Evolutionary conservation across 2,329 filamentous ascomycete genomes (phyloP), one percentile per base, ranked within the genome.

Genomic region (Aciculosporium take): DNA sequence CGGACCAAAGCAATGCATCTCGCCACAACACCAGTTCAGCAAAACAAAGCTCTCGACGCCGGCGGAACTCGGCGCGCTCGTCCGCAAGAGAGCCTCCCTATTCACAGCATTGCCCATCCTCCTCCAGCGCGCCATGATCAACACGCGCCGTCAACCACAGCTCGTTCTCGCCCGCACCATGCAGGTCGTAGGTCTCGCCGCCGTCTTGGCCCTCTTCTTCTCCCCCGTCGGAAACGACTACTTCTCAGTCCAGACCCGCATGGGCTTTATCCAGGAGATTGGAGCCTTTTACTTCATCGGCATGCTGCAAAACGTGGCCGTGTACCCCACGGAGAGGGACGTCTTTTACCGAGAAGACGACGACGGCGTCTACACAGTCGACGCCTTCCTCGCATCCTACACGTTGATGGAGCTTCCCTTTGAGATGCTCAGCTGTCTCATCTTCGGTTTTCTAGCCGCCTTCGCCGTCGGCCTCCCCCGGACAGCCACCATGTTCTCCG

Each of bases 291-390:
- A 83, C 57, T 83, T 83, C 49, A 74, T 84, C 2, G 82, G 82
- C 23, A 85, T 87, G 81, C 67, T 87, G 10, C 81, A 87, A 56
- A 86, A 86, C 51, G 78, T 86, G 4, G 79, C 81, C 3, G 69
- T 84, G 7, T 86, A 86, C 52, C 82, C 82, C 0, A 64, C 64
- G 31, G 82, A 86, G 53, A 69, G 80, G 4, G 80, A 84, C 43
- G 81, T 86, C 0, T 87, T 86, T 56, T 84, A 86, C 53, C 72
- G 79, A 48, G 83, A 88, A 59, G 73, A 83, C 50, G 79, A 80
- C 45, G 83, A 88, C 56, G 71, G 74, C 6, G 76, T 81, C 2
- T 88, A 88, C 53, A 68, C 75, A 4, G 72, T 80, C 1, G 77
- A 82, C 48, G 75, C 79, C 0, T 87, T 88, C 59, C 69, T 86